Conservation (phyloP, 176 grass and related monocot genomes). For the Eragrostis curvula region DNA sequence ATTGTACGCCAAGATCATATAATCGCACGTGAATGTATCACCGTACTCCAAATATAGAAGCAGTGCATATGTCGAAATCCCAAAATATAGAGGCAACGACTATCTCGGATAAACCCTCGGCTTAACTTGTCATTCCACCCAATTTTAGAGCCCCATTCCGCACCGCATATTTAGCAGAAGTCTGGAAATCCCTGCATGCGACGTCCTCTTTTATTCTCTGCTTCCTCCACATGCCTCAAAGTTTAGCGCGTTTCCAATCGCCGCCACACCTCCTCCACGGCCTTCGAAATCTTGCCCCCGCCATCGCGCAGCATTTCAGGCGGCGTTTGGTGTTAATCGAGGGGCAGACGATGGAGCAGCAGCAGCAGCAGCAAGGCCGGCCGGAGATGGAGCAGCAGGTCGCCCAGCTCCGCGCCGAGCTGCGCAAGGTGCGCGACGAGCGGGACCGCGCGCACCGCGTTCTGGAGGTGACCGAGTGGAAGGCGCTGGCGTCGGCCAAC, state of each 20-base stretch:
- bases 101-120: not conserved
- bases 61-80: not conserved
- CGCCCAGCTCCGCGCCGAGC: slow-evolving; percentile 65
- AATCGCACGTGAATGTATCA: not conserved
- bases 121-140: slow-evolving; percentile 20
- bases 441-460: slow-evolving; percentile 55
- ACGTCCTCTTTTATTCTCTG: slow-evolving; percentile 25
- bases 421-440: slow-evolving; percentile 65
- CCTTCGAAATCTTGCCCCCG: slow-evolving; percentile 9
- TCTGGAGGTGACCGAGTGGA: slow-evolving; percentile 73
- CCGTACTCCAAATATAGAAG: slow-evolving; percentile 17
- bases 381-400: slow-evolving; percentile 61
- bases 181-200: not conserved
- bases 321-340: not conserved
- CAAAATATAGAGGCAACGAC: not conserved
- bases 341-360: slow-evolving; percentile 32
- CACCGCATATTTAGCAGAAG: slow-evolving; percentile 34
- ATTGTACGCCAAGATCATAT: not conserved
- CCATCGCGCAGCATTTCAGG: slow-evolving; percentile 14
- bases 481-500: slow-evolving; percentile 43
- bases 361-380: slow-evolving; percentile 36
- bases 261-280: slow-evolving; percentile 20
- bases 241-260: slow-evolving; percentile 42
- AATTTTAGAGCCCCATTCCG: slow-evolving; percentile 31
- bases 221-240: slow-evolving; percentile 33